Evolutionary conservation across 331 rosid genomes (phyloP).

Genomic region (Prunus yedoensis): DNA sequence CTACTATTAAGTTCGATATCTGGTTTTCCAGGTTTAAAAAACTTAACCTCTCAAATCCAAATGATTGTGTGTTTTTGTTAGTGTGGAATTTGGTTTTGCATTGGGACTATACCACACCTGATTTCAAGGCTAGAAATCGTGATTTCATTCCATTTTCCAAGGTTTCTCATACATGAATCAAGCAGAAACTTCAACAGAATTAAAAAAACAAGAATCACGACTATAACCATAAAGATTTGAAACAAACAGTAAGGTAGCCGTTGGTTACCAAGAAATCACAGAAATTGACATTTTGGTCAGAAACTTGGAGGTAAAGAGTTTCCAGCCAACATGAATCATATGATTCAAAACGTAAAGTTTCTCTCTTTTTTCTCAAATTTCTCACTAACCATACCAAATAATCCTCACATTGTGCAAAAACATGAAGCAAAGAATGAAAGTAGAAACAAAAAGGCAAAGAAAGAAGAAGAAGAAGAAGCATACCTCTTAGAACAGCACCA

Average conservation of each 20-base stretch:
- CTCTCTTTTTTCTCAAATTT: neutral
- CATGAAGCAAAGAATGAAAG: neutral
- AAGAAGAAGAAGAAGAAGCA: neutral
- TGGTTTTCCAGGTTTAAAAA: neutral
- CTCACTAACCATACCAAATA: neutral
- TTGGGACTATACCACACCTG: neutral
- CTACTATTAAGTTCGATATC: neutral
- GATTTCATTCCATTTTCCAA: neutral
- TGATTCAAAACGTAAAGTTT: neutral
- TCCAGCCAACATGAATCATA: neutral
- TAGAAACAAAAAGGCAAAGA: neutral
- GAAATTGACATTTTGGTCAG: neutral
- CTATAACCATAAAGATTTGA: neutral
- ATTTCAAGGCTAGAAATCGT: neutral
- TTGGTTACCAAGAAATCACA: neutral
- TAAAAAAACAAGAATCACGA: neutral
- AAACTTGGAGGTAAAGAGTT: neutral
- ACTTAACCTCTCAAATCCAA: conserved; percentile 5
- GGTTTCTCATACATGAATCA: neutral
- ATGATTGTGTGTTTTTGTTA: neutral
- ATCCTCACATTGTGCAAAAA: neutral
- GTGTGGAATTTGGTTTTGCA: neutral
- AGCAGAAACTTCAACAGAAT: neutral
- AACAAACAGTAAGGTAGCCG: neutral
- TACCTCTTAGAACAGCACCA: conserved; percentile 87